phyloP scores from a whole-genome alignment of 2,329 filamentous ascomycete species.

The Curvularia lunata region DNA sequence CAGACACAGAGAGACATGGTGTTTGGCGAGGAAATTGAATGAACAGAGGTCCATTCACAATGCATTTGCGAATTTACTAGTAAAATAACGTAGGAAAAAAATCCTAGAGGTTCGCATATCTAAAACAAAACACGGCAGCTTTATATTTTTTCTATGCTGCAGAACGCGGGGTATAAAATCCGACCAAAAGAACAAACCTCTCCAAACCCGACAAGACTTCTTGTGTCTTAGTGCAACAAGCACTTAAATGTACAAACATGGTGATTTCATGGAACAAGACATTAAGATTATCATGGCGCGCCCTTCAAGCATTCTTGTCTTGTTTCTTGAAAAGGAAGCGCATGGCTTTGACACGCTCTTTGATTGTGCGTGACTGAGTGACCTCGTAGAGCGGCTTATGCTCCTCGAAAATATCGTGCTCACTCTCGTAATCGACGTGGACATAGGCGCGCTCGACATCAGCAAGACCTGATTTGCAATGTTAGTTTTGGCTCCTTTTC shows the following conservation, averaged over 20 bases:
- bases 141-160: background rate
- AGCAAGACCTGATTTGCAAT: conserved; percentile 29
- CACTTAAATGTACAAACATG: conserved; percentile 1
- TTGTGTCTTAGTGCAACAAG: background rate
- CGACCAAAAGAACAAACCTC: background rate
- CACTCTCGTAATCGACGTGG: conserved; percentile 56
- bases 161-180: background rate
- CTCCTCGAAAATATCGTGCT: conserved; percentile 49
- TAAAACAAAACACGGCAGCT: background rate
- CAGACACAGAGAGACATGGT: background rate
- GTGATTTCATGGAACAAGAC: background rate
- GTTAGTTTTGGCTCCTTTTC: conserved; percentile 11
- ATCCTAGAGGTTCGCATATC: background rate
- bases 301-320: background rate
- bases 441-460: conserved; percentile 57
- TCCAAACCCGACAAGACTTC: background rate
- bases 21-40: background rate
- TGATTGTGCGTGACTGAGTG: conserved; percentile 42
- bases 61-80: background rate
- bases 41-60: background rate
- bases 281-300: background rate
- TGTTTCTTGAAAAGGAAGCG: conserved; percentile 31
- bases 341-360: conserved; percentile 40
- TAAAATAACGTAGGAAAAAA: background rate
- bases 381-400: conserved; percentile 50